A percentile compares a stretch with the other conserved stretches of the same genome.
Conservation (phyloP, 202 grass and related monocot genomes). For the Alloteropsis angusta region DNA sequence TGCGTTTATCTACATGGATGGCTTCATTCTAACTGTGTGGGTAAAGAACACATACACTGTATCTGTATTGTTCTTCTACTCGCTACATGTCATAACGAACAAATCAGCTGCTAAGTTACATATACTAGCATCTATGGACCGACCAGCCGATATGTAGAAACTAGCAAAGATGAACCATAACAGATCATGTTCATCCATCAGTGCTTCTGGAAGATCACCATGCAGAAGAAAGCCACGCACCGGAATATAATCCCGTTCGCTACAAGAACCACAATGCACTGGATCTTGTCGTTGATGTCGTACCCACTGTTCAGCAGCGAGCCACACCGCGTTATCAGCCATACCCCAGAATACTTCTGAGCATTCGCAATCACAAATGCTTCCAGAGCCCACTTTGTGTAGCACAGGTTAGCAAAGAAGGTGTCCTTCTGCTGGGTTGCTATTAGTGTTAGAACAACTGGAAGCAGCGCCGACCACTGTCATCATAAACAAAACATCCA, state of each 20-base stretch:
- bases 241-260: slow-evolving; percentile 60
- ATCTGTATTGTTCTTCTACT: not conserved
- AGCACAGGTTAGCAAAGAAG: slow-evolving; percentile 65
- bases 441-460: slow-evolving; percentile 76
- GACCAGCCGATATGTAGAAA: not conserved
- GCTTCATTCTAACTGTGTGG: not conserved
- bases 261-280: slow-evolving; percentile 54
- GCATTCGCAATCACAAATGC: slow-evolving; percentile 85
- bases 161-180: not conserved
- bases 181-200: not conserved
- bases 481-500: not conserved
- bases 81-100: not conserved
- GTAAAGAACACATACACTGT: not conserved
- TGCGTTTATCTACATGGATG: not conserved
- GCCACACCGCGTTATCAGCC: slow-evolving; percentile 67
- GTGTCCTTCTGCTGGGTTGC: slow-evolving; percentile 73
- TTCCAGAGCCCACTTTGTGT: slow-evolving; percentile 90
- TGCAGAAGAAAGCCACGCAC: slow-evolving; percentile 74
- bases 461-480: slow-evolving; percentile 90
- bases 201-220: slow-evolving; percentile 77
- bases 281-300: slow-evolving; percentile 50
- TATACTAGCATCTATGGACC: not conserved
- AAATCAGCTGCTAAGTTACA: not conserved
- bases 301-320: slow-evolving; percentile 48
- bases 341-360: slow-evolving; percentile 74